A percentile compares a stretch with the other conserved stretches of the same genome.
Evolutionary conservation across 176 grass and related monocot species (phyloP).

Genomic region (Phyllostachys edulis): DNA sequence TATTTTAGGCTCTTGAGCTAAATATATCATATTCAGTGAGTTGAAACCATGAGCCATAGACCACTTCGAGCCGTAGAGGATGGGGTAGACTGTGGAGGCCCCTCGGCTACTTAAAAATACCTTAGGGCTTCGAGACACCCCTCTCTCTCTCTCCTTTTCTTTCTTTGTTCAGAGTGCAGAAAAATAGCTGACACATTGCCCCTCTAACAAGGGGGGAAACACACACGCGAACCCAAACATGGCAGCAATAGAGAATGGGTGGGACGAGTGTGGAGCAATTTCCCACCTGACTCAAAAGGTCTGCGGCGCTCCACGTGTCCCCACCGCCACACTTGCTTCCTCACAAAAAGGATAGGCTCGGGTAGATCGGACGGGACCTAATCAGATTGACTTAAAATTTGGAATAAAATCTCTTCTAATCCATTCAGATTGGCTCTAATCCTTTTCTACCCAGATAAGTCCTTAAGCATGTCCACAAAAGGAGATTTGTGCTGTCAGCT

Average conservation of each 20-base stretch:
- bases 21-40: too few relatives aligned
- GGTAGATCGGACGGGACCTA: too few relatives aligned
- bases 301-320: conserved; percentile 3
- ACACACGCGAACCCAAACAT: not conserved
- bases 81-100: too few relatives aligned
- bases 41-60: too few relatives aligned
- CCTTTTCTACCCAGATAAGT: too few relatives aligned
- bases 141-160: not conserved
- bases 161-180: not conserved
- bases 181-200: not conserved
- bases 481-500: not conserved
- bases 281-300: not conserved
- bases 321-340: not conserved
- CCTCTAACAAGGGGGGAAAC: too few relatives aligned
- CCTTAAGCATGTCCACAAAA: not conserved
- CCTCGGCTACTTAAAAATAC: not conserved
- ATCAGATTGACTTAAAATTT: too few relatives aligned
- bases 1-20: too few relatives aligned
- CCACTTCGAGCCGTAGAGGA: not conserved
- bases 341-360: not conserved
- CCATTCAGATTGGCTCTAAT: too few relatives aligned
- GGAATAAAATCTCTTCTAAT: too few relatives aligned
- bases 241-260: not conserved
- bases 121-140: not conserved
- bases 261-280: too few relatives aligned